Evolutionary conservation across 176 grass and related monocot genomes (phyloP).

Genomic region (Eragrostis curvula): DNA sequence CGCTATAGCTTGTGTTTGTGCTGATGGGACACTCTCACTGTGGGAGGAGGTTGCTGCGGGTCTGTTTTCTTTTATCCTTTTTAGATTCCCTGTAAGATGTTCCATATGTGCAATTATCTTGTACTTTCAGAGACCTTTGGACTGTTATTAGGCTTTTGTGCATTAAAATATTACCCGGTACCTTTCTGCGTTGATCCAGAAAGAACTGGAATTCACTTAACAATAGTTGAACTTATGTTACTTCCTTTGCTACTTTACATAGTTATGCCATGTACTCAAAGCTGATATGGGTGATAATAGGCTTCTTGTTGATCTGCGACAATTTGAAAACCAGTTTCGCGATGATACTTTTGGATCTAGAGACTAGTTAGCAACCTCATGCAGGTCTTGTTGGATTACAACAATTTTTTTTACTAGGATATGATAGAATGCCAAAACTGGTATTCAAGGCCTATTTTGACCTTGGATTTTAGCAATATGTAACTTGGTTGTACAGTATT

Average conservation of each 20-base stretch:
- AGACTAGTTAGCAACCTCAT: background rate
- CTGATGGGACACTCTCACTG: conserved; percentile 81
- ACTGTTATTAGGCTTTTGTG: background rate
- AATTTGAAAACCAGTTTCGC: background rate
- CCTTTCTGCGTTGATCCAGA: conserved; percentile 8
- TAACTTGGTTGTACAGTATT: background rate
- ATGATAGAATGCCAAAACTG: conserved; percentile 3
- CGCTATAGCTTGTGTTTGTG: conserved; percentile 84
- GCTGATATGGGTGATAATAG: background rate
- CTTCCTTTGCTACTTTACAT: background rate
- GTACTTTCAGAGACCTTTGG: background rate
- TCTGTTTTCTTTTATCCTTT: conserved; percentile 39
- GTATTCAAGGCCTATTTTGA: background rate
- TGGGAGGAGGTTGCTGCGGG: conserved; percentile 91
- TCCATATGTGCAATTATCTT: background rate
- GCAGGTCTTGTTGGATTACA: background rate
- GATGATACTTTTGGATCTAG: conserved; percentile 2
- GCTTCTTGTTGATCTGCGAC: background rate
- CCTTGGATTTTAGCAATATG: background rate
- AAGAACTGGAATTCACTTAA: background rate
- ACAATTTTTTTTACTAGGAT: conserved; percentile 12
- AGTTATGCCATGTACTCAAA: background rate
- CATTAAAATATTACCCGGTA: conserved; percentile 8
- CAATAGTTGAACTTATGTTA: conserved; percentile 2
- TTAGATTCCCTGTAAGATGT: background rate